Percentiles rank a stretch among this genome's conserved stretches.
Evolutionary conservation across 306 rosid species (phyloP).

Genomic region (Comarum palustre): DNA sequence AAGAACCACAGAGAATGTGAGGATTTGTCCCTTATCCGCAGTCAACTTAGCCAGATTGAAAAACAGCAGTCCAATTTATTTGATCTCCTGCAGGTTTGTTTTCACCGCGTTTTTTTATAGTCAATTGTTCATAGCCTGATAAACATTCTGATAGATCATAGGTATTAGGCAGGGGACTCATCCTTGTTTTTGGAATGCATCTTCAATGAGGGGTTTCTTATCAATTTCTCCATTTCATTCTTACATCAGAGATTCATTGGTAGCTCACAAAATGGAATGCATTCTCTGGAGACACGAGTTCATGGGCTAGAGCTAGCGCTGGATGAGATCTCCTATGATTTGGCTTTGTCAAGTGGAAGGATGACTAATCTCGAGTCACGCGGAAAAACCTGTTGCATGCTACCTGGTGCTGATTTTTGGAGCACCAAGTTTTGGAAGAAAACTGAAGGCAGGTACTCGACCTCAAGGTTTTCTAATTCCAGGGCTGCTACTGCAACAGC

Average conservation of each 20-base stretch:
- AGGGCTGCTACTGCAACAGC: slow-evolving; percentile 44
- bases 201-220: background rate
- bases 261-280: slow-evolving; percentile 92
- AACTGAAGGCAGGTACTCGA: slow-evolving; percentile 50
- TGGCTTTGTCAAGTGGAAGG: slow-evolving; percentile 85
- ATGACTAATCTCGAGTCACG: slow-evolving; percentile 43
- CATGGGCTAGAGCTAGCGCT: slow-evolving; percentile 89
- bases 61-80: slow-evolving; percentile 86
- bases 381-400: slow-evolving; percentile 59
- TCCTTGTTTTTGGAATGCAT: background rate
- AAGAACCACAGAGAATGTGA: slow-evolving; percentile 59
- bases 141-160: background rate
- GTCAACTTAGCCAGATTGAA: slow-evolving; percentile 85
- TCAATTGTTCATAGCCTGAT: background rate
- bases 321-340: slow-evolving; percentile 90
- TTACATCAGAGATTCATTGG: slow-evolving; percentile 74
- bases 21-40: slow-evolving; percentile 68
- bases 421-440: slow-evolving; percentile 85
- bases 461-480: slow-evolving; percentile 47
- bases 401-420: slow-evolving; percentile 75
- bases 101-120: slow-evolving; percentile 19
- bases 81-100: slow-evolving; percentile 88
- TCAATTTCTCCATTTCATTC: slow-evolving; percentile 11
- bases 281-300: slow-evolving; percentile 87
- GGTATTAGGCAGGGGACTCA: background rate